Evolutionary conservation across 169 alveolate genomes (phyloP), one percentile per base, ranked within the genome.

Genomic region (Cytauxzoon felis): DNA sequence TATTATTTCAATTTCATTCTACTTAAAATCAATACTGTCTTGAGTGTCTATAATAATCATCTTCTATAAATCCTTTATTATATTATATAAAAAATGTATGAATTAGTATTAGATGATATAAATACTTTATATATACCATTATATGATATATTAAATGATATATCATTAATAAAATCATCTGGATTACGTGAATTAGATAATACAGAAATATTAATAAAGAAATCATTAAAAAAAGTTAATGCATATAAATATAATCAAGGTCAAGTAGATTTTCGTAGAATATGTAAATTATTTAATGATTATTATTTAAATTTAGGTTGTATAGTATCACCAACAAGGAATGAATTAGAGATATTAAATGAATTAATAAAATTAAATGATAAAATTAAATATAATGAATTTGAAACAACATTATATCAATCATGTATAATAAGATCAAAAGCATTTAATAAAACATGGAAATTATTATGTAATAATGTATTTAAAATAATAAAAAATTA

Each of bases 391-490:
- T 58, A 54, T 0, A 30, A 26, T 19, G 38, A 23, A 0, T 73
- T 59, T 18, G 84, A 73, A 61, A 53, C 51, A 48, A 32, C 75
- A 5, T 27, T 73, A 36, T 64, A 73, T 36, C 84, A 73, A 41
- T 33, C 76, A n/a, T 32, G 66, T 21, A 27, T 64, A 27, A 36
- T 73, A 29, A 54, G 84, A 11, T 63, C 79, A 5, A 45, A 66
- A 18, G 84, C 84, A 2, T 73, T 73, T 42, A 51, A 40, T n/a
- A 19, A 38, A 3, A 19, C 65, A 19, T 73, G 84, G 84, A 48
- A 24, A 0, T 40, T 19, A 60, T 73, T 73, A 52, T 59, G 59
- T 57, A 52, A 43, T 38, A 40, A 66, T 13, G 71, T 73, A 18
- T 29, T 53, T 16, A 72, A 42, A 6, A 53, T 73, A 24, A 65